A percentile compares a stretch with the other conserved stretches of the same genome.
phyloP scores from a whole-genome alignment of 495 filamentous ascomycete genomes.

The Neurospora tetrasperma region DNA sequence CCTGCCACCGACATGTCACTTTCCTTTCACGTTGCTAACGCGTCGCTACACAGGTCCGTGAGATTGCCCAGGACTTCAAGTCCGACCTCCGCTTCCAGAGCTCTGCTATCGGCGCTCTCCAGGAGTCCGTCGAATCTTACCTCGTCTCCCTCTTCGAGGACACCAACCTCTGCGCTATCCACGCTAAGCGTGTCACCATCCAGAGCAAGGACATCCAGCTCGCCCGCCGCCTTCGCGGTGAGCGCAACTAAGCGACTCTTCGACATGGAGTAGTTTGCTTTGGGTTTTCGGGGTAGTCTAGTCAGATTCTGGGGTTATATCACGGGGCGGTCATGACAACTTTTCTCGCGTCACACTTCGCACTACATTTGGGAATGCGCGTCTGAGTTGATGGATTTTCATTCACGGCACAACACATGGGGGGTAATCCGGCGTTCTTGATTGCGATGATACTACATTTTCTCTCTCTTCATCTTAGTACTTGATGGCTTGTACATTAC shows the following conservation, averaged over 20 bases:
- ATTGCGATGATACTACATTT: slow-evolving; percentile 22
- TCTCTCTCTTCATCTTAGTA: slow-evolving; percentile 5
- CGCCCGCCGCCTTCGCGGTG: slow-evolving; percentile 90
- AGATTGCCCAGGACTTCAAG: slow-evolving; percentile 99
- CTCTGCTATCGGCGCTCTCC: slow-evolving; percentile 98
- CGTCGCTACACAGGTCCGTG: slow-evolving; percentile 54
- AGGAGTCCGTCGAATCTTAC: slow-evolving; percentile 99
- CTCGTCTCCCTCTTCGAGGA: slow-evolving; percentile 99
- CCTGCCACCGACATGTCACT: slow-evolving; percentile 5
- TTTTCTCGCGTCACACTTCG: slow-evolving; percentile 17
- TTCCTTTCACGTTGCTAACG: slow-evolving; percentile 21
- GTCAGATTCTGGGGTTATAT: slow-evolving; percentile 12
- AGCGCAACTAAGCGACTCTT: slow-evolving; percentile 52
- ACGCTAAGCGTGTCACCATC: slow-evolving; percentile 99
- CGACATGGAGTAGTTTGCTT: slow-evolving; percentile 6
- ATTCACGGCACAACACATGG: slow-evolving; percentile 15
- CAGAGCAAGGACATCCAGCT: slow-evolving; percentile 95
- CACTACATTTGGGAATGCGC: slow-evolving; percentile 19
- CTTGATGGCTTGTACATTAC: slow-evolving; percentile 31
- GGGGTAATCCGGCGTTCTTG: slow-evolving; percentile 29
- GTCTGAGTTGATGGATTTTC: slow-evolving; percentile 13
- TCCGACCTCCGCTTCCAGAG: slow-evolving; percentile 99
- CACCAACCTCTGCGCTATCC: slow-evolving; percentile 99
- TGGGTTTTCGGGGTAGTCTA: slow-evolving; percentile 5
- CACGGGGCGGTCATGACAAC: slow-evolving; percentile 24